Evolutionary conservation across 2,329 filamentous ascomycete genomes (phyloP).

Genomic region (Diaporthe sp.): DNA sequence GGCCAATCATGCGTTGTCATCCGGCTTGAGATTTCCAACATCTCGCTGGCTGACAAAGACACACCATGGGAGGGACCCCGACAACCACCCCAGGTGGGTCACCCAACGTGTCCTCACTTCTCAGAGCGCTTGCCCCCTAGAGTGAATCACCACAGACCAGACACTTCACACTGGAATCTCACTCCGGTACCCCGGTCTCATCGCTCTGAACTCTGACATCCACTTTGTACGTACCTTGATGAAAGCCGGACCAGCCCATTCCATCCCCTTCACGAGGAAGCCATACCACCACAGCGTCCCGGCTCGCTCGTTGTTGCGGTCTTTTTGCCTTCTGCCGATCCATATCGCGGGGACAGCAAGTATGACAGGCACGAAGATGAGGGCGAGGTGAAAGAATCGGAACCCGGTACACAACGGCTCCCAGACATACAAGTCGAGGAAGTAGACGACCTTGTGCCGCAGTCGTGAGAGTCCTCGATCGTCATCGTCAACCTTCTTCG

Average conservation of each 20-base stretch:
- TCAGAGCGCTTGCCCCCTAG: slow-evolving; percentile 6
- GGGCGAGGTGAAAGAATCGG: slow-evolving; percentile 87
- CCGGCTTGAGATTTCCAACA: not conserved
- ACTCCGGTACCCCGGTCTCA: not conserved
- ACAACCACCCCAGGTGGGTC: not conserved
- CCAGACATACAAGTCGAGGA: slow-evolving; percentile 79
- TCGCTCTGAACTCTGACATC: not conserved
- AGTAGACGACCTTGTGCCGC: slow-evolving; percentile 72
- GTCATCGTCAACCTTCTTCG: slow-evolving; percentile 74
- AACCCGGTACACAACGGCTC: slow-evolving; percentile 90
- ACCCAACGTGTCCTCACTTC: not conserved
- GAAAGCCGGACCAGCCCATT: slow-evolving; percentile 92
- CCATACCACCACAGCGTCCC: slow-evolving; percentile 96
- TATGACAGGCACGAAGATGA: slow-evolving; percentile 94
- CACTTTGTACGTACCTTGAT: slow-evolving; percentile 78
- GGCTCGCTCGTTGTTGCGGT: slow-evolving; percentile 79
- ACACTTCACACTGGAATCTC: not conserved
- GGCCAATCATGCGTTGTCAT: not conserved
- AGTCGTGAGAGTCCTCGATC: slow-evolving; percentile 71
- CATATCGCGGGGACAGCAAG: slow-evolving; percentile 83
- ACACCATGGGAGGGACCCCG: not conserved
- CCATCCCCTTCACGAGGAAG: slow-evolving; percentile 90
- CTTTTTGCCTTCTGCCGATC: slow-evolving; percentile 75
- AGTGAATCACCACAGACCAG: no score
- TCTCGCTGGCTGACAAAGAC: not conserved